phyloP scores from a whole-genome alignment of 2,329 filamentous ascomycete genomes.

The Gliomastix tumulicola region DNA sequence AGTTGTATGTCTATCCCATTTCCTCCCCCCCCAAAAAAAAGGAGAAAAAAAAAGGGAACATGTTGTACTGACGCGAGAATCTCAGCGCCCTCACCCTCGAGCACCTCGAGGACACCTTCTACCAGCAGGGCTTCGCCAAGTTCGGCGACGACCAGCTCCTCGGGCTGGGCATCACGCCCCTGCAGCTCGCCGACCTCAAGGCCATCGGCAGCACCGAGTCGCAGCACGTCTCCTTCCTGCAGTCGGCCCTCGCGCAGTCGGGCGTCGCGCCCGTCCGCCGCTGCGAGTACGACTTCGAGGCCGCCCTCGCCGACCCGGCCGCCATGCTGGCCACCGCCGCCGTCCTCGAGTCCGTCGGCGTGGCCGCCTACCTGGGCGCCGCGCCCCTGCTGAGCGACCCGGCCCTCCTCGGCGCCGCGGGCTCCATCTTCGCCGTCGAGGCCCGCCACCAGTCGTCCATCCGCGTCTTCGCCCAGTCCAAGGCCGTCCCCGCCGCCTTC shows the following conservation, averaged over 20 bases:
- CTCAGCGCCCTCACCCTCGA: constrained; percentile 1
- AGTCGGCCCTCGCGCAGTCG: constrained; percentile 51
- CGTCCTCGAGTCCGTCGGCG: constrained; percentile 65
- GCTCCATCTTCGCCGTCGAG: constrained; percentile 66
- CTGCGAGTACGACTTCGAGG: constrained; percentile 63
- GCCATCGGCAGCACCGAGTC: constrained; percentile 56
- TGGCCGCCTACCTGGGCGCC: constrained; percentile 68
- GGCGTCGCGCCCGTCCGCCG: constrained; percentile 60
- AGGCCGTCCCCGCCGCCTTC: constrained; percentile 61
- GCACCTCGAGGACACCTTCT: constrained; percentile 38
- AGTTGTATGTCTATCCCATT: constrained; percentile 36
- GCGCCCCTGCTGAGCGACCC: constrained; percentile 55
- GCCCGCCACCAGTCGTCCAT: constrained; percentile 69
- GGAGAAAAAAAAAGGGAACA: neutral
- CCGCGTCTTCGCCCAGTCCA: constrained; percentile 49
- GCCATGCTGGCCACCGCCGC: constrained; percentile 64
- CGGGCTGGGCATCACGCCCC: constrained; percentile 56
- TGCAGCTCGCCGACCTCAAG: constrained; percentile 49
- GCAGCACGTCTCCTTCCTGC: constrained; percentile 30
- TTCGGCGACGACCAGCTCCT: no score
- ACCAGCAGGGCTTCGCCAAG: constrained; percentile 61
- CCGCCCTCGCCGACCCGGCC: constrained; percentile 53
- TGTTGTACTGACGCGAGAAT: no score
- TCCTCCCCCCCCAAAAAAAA: neutral
- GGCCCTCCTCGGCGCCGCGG: constrained; percentile 58